Evolutionary conservation across 2,329 filamentous ascomycete species (phyloP).

Genomic region (Trichoderma semiorbis): DNA sequence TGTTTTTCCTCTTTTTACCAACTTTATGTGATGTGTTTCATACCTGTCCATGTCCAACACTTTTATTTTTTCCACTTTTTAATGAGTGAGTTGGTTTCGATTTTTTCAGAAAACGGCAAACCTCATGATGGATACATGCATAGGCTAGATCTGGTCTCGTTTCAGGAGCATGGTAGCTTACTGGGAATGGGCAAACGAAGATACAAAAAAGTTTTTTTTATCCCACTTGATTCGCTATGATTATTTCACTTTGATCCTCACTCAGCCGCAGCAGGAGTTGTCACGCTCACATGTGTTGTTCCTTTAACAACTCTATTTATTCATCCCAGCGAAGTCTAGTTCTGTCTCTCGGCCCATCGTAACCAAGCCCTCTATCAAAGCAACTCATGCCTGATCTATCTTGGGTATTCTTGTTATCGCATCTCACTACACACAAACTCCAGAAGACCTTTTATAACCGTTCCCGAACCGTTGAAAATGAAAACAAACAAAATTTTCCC

Average conservation of each 20-base stretch:
- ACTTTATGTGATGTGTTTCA: neutral
- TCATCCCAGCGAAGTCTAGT: neutral
- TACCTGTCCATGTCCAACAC: neutral
- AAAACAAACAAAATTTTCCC: neutral
- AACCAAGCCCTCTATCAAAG: neutral
- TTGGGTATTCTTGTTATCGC: neutral
- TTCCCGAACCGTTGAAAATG: neutral
- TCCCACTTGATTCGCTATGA: neutral
- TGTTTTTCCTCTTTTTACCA: neutral
- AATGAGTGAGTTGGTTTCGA: neutral
- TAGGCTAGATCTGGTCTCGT: conserved; percentile 7
- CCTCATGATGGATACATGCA: neutral
- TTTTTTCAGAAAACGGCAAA: neutral
- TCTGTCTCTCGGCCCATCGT: neutral
- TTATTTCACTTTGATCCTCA: neutral
- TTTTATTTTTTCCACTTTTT: neutral
- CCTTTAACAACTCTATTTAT: neutral
- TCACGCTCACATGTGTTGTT: neutral
- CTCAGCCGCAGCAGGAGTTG: neutral
- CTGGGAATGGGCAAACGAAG: neutral
- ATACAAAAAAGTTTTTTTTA: neutral
- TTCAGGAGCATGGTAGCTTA: conserved; percentile 10
- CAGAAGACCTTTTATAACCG: neutral
- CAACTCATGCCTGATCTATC: neutral
- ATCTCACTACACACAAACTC: neutral